Evolutionary conservation across 2,329 filamentous ascomycete species (phyloP).

Genomic region (Talaromyces sp.): DNA sequence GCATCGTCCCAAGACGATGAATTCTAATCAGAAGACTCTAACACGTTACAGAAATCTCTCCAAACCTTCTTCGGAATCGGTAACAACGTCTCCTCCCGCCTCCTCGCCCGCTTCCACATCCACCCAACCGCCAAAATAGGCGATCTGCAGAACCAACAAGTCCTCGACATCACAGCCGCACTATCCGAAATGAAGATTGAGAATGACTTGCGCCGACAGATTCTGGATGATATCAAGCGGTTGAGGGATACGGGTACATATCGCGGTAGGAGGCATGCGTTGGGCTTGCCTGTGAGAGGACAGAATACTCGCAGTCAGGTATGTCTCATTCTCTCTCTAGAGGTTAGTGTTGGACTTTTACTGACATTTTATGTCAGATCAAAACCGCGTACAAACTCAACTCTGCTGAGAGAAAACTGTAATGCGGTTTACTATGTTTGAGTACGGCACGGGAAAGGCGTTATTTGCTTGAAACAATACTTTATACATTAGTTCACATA

Average conservation of each 20-base stretch:
- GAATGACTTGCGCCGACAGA: slow-evolving; percentile 72
- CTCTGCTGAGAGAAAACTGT: slow-evolving; percentile 53
- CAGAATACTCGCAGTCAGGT: slow-evolving; percentile 81
- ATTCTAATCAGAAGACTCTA: neutral
- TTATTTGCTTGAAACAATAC: slow-evolving; percentile 14
- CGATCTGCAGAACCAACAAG: slow-evolving; percentile 68
- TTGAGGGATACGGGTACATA: slow-evolving; percentile 89
- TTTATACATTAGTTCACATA: slow-evolving; percentile 2
- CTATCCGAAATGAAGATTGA: slow-evolving; percentile 91
- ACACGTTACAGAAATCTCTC: slow-evolving; percentile 52
- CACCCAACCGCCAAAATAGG: slow-evolving; percentile 78
- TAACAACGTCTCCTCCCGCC: slow-evolving; percentile 62
- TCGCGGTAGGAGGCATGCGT: slow-evolving; percentile 83
- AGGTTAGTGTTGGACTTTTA: neutral
- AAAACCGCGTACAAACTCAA: slow-evolving; percentile 59
- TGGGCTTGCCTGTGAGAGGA: slow-evolving; percentile 85
- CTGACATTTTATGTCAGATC: slow-evolving; percentile 42
- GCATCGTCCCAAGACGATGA: neutral
- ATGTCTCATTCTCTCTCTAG: slow-evolving; percentile 21
- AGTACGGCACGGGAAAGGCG: slow-evolving; percentile 19
- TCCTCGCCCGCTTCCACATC: slow-evolving; percentile 87
- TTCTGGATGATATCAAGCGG: slow-evolving; percentile 80
- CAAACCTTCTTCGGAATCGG: slow-evolving; percentile 85
- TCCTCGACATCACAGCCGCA: slow-evolving; percentile 78
- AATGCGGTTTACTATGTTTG: slow-evolving; percentile 23